Conservation (phyloP, 371 early-diverging fungal genomes). For the Lichtheimia corymbifera region DNA sequence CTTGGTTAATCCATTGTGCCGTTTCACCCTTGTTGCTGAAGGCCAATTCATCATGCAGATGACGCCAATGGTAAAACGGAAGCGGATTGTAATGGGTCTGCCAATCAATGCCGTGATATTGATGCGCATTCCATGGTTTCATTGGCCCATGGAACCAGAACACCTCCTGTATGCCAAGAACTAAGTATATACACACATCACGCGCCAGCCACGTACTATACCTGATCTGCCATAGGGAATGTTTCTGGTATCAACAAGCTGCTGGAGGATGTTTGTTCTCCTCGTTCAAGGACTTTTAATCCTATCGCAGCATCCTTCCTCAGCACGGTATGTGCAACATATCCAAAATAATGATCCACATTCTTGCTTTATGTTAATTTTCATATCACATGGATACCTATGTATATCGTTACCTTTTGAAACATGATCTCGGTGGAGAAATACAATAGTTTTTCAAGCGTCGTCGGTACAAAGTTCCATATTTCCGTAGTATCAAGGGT, state of each 20-base stretch:
- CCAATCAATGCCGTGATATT: slow-evolving; percentile 30
- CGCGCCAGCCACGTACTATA: neutral
- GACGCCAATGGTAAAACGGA: slow-evolving; percentile 36
- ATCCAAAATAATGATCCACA: slow-evolving; percentile 27
- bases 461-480: slow-evolving; percentile 10
- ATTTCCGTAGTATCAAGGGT: neutral
- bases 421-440: slow-evolving; percentile 33
- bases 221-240: slow-evolving; percentile 1
- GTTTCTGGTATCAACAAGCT: neutral
- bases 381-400: neutral
- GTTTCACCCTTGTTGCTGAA: no score
- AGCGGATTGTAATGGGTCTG: slow-evolving; percentile 24
- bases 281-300: neutral
- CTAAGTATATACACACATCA: no score
- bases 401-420: slow-evolving; percentile 21
- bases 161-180: slow-evolving; percentile 14
- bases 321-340: slow-evolving; percentile 15
- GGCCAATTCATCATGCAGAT: slow-evolving; percentile 15
- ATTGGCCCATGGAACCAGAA: slow-evolving; percentile 22
- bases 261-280: neutral
- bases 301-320: slow-evolving; percentile 1
- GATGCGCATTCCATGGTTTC: slow-evolving; percentile 41
- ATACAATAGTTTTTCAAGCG: slow-evolving; percentile 22
- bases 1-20: slow-evolving; percentile 17
- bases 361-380: slow-evolving; percentile 18